Base-by-base conservation (phyloP, 768 basidiomycete species). In the Calocybe gangraenosa region DNA sequence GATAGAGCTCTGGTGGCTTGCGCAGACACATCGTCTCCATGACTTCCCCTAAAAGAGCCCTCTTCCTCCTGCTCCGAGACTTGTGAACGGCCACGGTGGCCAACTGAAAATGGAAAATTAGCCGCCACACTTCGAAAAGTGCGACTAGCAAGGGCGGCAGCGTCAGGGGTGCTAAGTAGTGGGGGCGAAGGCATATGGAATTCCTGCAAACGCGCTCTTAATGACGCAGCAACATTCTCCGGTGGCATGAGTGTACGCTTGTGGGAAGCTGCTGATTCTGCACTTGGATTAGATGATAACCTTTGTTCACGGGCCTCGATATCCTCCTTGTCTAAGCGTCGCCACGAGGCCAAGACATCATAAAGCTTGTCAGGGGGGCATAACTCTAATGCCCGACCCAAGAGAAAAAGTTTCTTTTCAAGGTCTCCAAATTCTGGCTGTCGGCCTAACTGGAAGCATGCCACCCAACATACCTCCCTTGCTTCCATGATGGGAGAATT, bases 381-480 rank as follows among this genome's bases (percentile, higher is more conserved):
- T 14, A 96, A 71, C 56, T 92, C 84, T 21, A 97, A 69, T 2
- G 93, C 89, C 40, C 81, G 78, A 1, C 91, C 91, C 15, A 97
- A 64, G 1, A 95, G 71, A 1, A 65, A 67, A 48, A 92, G 70
- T 58, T 86, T 87, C 53, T 81, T 78, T 9, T 75, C 63, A 5
- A 79, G 63, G 48, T 93, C 84, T 1, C 72, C 57, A 56, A 84
- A 93, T 56, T 87, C 90, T 6, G 80, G 71, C 53, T 92, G 87
- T 47, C 84, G 78, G 13, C 91, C 94, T 2, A 98, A 77, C 63
- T 90, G 85, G 66, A 84, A 91, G 59, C 89, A 92, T 2, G 86
- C 81, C 20, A 87, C 81, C 94, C 94, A 98, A 52, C 87, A 90
- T 28, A 93, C 84, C 52, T 92, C 85, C 37, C 75, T 75, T 1